These are phyloP conservation scores for Telopea speciosissima DNA, from an alignment of 177 flowering plant genomes.

Conservation along the genomic window DNA sequence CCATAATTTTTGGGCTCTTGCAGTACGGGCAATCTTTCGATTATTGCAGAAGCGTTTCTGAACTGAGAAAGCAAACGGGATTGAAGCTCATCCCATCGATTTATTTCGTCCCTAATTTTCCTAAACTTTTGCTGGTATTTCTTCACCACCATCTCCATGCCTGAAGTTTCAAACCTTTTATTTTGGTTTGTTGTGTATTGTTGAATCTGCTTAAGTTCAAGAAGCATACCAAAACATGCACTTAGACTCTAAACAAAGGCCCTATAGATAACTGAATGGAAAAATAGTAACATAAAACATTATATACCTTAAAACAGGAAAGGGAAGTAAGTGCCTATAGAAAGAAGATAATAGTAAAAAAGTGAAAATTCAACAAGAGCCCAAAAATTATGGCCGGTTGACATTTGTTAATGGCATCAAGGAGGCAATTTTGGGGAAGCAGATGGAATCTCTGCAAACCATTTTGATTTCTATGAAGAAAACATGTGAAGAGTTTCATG, in stretches of 20 bases:
- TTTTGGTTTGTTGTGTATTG: too few species aligned
- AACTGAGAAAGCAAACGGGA: slow-evolving; percentile 47
- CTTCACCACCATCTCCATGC: slow-evolving; percentile 50
- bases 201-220: too few species aligned
- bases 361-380: slow-evolving; percentile 10
- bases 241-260: too few species aligned
- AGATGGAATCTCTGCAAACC: slow-evolving; percentile 57
- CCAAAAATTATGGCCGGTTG: slow-evolving; percentile 49
- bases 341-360: too few species aligned
- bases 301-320: too few species aligned
- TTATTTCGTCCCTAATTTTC: slow-evolving; percentile 47
- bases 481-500: slow-evolving; percentile 17
- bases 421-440: slow-evolving; percentile 50
- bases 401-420: slow-evolving; percentile 35
- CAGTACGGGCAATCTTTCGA: slow-evolving; percentile 49
- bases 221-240: too few species aligned
- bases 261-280: too few species aligned
- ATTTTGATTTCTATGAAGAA: slow-evolving; percentile 49
- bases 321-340: too few species aligned
- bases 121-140: slow-evolving; percentile 55
- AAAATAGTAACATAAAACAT: too few species aligned
- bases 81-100: slow-evolving; percentile 64
- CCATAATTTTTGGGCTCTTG: slow-evolving; percentile 51
- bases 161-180: too few species aligned
- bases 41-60: slow-evolving; percentile 52